Evolutionary conservation across 345 rosid species (phyloP), one percentile per base, ranked within the genome.

Genomic region (Excoecaria cochinchinensis): DNA sequence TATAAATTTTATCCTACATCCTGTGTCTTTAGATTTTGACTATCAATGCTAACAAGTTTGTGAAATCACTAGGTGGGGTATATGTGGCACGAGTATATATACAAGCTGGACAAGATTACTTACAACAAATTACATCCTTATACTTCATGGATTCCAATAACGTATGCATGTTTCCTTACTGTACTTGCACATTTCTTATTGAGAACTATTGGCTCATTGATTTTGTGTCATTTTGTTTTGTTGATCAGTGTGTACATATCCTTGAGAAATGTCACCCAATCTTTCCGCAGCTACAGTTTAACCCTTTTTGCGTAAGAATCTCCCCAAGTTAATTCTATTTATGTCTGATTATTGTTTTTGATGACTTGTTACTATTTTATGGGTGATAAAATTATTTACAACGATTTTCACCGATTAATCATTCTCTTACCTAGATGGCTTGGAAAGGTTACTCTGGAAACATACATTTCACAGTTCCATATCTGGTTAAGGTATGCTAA

Each of bases 71-170:
- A 95, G 99, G 84, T 82, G 60, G 99, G 99, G 71, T 91, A 78
- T 82, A 76, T 90, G 79, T 95, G 99, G 99, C 86, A 70, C 3
- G 97, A 93, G 88, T 80, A 91, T 77, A 84, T 95, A 70, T 95
- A 89, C 96, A 95, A 85, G 91, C 72, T 95, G 89, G 99, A 95
- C 87, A 95, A 93, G 86, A 48, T 85, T 70, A 83, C 95, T 42
- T 95, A 95, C 90, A 95, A 95, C 84, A 95, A 93, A 80, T 95
- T 85, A 83, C 99, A 95, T 84, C 99, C 99, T 65, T 95, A 93
- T 77, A 95, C 98, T 67, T 95, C 99, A 5, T 95, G 99, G 99
- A 95, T 95, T 81, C 99, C 99, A 48, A 90, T 95, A 71, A 93
- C 99, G 99, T 95, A 89, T 13, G 93, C 46, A 62, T 76, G 40